phyloP scores from a whole-genome alignment of 495 filamentous ascomycete genomes.

The Penicillium diatomitis region DNA sequence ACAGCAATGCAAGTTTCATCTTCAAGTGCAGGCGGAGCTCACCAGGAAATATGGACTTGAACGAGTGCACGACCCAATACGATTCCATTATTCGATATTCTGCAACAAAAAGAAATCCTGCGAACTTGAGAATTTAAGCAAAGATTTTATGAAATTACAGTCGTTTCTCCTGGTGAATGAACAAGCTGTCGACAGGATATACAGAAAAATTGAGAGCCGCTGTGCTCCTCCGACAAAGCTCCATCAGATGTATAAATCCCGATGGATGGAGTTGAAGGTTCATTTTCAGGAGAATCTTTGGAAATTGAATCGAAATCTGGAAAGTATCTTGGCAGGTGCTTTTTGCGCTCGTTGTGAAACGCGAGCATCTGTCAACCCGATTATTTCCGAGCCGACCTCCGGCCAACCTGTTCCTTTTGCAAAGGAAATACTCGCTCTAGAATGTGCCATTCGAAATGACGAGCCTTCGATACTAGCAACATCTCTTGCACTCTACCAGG shows the following conservation, averaged over 20 bases:
- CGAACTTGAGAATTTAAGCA: slow-evolving; percentile 5
- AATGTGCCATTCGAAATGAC: neutral
- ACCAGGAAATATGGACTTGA: neutral
- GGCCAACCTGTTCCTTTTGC: neutral
- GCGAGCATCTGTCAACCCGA: neutral
- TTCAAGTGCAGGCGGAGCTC: neutral
- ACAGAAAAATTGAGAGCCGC: slow-evolving; percentile 2
- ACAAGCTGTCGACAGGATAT: slow-evolving; percentile 3
- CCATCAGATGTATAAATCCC: slow-evolving; percentile 1
- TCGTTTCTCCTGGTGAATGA: slow-evolving; percentile 6
- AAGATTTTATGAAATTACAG: no score
- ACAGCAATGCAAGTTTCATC: neutral
- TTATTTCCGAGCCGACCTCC: neutral
- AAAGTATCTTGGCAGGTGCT: neutral
- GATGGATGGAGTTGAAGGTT: neutral
- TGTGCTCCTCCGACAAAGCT: neutral
- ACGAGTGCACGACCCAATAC: neutral
- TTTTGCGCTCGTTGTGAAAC: neutral
- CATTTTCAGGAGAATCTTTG: neutral
- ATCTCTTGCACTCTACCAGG: neutral
- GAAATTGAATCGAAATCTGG: neutral
- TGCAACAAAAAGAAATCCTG: neutral
- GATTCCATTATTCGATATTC: neutral
- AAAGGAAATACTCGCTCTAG: neutral
- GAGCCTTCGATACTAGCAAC: neutral